phyloP scores from a whole-genome alignment of 2,329 filamentous ascomycete genomes.

The Dactylellina cionopaga region DNA sequence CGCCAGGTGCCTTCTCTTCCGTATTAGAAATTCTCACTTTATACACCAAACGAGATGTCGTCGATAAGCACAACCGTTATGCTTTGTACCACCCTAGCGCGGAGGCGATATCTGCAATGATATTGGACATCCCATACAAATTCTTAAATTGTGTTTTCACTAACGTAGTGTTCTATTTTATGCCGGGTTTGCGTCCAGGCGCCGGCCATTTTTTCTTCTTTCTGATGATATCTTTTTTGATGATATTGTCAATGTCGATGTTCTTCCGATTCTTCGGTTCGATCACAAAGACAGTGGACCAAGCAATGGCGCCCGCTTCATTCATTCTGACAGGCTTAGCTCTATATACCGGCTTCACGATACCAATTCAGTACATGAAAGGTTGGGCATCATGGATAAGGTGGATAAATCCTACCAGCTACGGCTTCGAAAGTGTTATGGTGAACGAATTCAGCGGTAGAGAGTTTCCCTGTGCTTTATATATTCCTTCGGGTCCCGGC shows the following conservation, averaged over 20 bases:
- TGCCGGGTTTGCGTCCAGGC: constrained; percentile 63
- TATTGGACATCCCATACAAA: constrained; percentile 64
- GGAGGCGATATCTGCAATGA: constrained; percentile 59
- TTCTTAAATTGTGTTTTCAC: constrained; percentile 62
- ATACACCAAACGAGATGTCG: constrained; percentile 60
- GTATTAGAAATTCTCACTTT: constrained; percentile 56
- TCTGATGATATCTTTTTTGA: constrained; percentile 61
- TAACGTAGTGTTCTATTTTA: constrained; percentile 65
- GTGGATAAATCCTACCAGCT: constrained; percentile 75
- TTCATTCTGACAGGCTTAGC: constrained; percentile 73
- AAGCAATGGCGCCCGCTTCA: constrained; percentile 71
- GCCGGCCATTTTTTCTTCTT: constrained; percentile 65
- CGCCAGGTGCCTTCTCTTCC: constrained; percentile 54
- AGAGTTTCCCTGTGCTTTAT: constrained; percentile 68
- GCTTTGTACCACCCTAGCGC: constrained; percentile 60
- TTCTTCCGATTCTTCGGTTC: constrained; percentile 76
- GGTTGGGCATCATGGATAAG: constrained; percentile 85
- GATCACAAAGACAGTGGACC: constrained; percentile 72
- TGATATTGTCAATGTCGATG: constrained; percentile 49
- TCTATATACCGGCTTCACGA: constrained; percentile 63
- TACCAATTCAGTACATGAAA: constrained; percentile 73
- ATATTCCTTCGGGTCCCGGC: constrained; percentile 64
- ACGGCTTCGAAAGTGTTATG: constrained; percentile 82
- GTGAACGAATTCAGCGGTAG: constrained; percentile 81
- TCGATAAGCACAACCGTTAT: constrained; percentile 62